These are phyloP conservation scores for Fraxinus velutina DNA, from an alignment of 305 asterid species.

Conservation along the genomic window DNA sequence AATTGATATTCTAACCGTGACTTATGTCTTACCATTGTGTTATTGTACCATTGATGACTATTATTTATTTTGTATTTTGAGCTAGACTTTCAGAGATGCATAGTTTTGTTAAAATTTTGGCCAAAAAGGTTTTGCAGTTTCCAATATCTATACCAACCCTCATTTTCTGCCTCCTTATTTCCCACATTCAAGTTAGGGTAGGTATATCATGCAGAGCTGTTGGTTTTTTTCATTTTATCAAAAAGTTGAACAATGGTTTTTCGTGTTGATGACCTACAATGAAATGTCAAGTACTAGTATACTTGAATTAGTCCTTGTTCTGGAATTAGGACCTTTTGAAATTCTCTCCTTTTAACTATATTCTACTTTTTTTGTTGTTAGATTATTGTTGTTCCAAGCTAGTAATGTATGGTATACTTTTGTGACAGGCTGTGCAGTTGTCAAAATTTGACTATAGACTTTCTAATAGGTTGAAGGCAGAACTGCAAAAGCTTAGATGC, in stretches of 20 bases:
- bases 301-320: constrained; percentile 16
- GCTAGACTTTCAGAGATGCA: neutral
- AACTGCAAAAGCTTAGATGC: constrained; percentile 92
- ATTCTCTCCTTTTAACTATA: constrained; percentile 7
- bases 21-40: neutral
- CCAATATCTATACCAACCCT: neutral
- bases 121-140: neutral
- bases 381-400: constrained; percentile 11
- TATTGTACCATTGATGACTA: constrained; percentile 1
- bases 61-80: neutral
- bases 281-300: constrained; percentile 13
- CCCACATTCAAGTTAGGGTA: neutral
- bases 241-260: neutral
- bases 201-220: neutral
- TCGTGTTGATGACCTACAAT: neutral
- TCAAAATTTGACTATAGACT: constrained; percentile 93
- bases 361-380: constrained; percentile 3
- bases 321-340: constrained; percentile 12
- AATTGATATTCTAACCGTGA: neutral
- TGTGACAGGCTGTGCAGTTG: constrained; percentile 84
- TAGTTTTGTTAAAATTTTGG: neutral
- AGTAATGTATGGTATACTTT: constrained; percentile 27
- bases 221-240: neutral
- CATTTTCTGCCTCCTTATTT: constrained; percentile 8
- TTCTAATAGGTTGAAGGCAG: constrained; percentile 72